Percentiles rank a stretch among this genome's conserved stretches.
phyloP scores from a whole-genome alignment of 495 filamentous ascomycete genomes.

The Chlorociboria aeruginascens region DNA sequence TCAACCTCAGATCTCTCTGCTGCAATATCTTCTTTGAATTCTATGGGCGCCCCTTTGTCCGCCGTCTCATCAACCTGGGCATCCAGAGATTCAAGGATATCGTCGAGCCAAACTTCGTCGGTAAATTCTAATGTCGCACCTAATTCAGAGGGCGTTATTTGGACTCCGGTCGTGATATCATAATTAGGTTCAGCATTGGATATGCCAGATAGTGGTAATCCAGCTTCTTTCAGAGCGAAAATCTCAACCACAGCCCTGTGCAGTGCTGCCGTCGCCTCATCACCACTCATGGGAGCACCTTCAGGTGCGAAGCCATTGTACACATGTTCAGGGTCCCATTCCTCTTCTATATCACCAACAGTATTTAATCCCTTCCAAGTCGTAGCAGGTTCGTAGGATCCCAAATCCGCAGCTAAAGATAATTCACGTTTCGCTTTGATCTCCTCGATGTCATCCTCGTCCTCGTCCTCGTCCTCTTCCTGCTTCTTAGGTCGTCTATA shows the following conservation, averaged over 20 bases:
- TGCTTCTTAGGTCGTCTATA: slow-evolving; percentile 8
- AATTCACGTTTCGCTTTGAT: not conserved
- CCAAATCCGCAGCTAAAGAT: not conserved
- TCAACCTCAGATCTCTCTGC: slow-evolving; percentile 13
- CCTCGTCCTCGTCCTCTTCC: slow-evolving; percentile 13
- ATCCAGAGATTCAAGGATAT: slow-evolving; percentile 8
- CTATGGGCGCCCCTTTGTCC: slow-evolving; percentile 5
- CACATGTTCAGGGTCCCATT: slow-evolving; percentile 27
- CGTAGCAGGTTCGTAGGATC: slow-evolving; percentile 43
- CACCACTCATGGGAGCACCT: slow-evolving; percentile 26
- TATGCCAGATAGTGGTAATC: slow-evolving; percentile 9
- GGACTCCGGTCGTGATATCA: slow-evolving; percentile 14
- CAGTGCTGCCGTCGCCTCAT: slow-evolving; percentile 32
- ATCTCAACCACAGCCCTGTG: slow-evolving; percentile 52
- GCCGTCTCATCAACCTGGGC: not conserved
- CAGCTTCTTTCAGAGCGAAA: slow-evolving; percentile 33
- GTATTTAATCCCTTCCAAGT: slow-evolving; percentile 43
- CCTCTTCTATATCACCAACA: slow-evolving; percentile 37
- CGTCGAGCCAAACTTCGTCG: slow-evolving; percentile 1
- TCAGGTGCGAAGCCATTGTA: slow-evolving; percentile 29
- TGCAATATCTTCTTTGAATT: slow-evolving; percentile 15
- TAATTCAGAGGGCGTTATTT: slow-evolving; percentile 1
- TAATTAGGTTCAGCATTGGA: not conserved
- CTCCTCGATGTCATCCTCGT: not conserved
- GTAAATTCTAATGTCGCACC: slow-evolving; percentile 12